Evolutionary conservation across 1,284 basidiomycete genomes (phyloP), one percentile per base, ranked within the genome.

Genomic region (Cronartium quercuum): DNA sequence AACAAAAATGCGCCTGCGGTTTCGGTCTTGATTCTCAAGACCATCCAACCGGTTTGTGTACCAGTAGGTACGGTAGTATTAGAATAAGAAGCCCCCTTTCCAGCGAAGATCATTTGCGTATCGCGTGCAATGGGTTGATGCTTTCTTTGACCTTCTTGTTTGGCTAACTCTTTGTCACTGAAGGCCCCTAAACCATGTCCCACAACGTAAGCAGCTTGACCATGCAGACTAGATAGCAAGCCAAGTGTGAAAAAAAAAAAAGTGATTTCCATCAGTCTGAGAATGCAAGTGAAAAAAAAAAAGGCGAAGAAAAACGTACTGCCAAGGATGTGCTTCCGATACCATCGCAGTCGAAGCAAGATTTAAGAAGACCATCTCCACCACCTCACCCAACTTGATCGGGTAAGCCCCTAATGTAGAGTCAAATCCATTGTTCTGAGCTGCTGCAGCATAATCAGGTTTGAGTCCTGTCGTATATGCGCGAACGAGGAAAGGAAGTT

Each of bases 281-380:
- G n/a, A n/a, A n/a, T n/a, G n/a, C n/a, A n/a, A n/a, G n/a, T n/a
- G n/a, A 13, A 55, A 55, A 29, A 55, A 29, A n/a, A 21, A 21
- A 4, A 2, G 10, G 51, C 29, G 18, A 55, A 55, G 9, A 21
- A 55, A 55, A 1, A 55, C 51, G 29, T 42, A 73, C 70, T 73
- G 70, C 62, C 70, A 73, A 42, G 70, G 70, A 38, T 73, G 70
- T 42, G 63, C 63, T 38, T 73, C 70, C 21, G 38, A 24, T 9
- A 66, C 63, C 10, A 21, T 42, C 0, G 37, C 24, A 9, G 70
- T 66, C 12, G 62, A 73, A 7, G 63, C 70, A n/a, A 55, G 63
- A 57, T 73, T 73, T 37, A 73, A 15, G 38, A 73, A 57, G n/a
- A 73, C 63, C 40, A 73, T 38, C 44, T 73, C 70, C 10, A 73